Evolutionary conservation across 495 filamentous ascomycete species (phyloP), one percentile per base, ranked within the genome.

Genomic region (Terfezia boudieri): DNA sequence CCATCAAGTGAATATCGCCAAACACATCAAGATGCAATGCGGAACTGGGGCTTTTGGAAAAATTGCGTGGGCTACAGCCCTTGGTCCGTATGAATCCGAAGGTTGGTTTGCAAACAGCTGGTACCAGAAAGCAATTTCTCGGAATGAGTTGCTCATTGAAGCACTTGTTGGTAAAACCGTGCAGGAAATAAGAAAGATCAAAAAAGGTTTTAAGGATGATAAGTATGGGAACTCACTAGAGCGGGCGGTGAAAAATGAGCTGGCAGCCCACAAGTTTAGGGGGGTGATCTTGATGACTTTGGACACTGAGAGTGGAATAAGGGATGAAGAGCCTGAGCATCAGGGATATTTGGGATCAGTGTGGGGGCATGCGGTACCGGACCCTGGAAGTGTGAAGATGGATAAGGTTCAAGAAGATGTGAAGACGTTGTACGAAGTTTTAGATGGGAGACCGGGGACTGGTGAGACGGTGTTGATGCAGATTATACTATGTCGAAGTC

Each of bases 71-170:
- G 83, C 85, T 6, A 86, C 84, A 8, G 89, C 90, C 9, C 77
- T 96, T 0, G 90, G 92, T 2, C 73, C 78, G 49, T 98, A 86
- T 82, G 90, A 95, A 70, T 80, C 77, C 53, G 90, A 98, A 66
- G 88, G 84, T 1, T 95, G 90, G 72, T 98, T 90, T 86, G 89
- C 92, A 49, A 98, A 96, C 62, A 93, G 84, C 68, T 98, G 88
- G 80, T 98, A 96, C 70, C 90, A 96, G 65, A 81, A 83, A 37
- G 81, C 84, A 57, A 84, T 83, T 59, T 83, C 78, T 3, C 74
- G 86, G 2, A 76, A 86, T 17, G 86, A 98, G 65, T 70, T 98
- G 20, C 74, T 98, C 49, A 95, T 98, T 61, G 90, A 98, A 64
- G 77, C 80, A 9, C 70, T 98, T 12, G 90, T 96, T 74, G 90